Evolutionary conservation across 2,329 filamentous ascomycete species (phyloP).

Genomic region (Camptophora hylomeconis): DNA sequence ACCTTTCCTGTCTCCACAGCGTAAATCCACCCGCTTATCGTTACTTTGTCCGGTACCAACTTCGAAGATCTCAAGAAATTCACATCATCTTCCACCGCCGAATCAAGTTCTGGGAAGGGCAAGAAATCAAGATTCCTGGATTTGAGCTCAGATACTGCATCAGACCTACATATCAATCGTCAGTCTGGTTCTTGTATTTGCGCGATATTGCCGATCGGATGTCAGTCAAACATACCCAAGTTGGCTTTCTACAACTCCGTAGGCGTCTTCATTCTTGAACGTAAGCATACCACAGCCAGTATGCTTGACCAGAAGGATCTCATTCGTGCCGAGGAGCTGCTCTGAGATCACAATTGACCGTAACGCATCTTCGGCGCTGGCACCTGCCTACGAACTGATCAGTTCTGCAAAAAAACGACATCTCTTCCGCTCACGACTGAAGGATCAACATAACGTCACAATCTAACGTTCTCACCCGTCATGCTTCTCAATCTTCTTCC

Average conservation of each 20-base stretch:
- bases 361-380: slow-evolving; percentile 52
- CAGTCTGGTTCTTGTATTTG: too few species aligned
- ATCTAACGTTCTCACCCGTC: too few species aligned
- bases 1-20: slow-evolving; percentile 61
- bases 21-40: slow-evolving; percentile 63
- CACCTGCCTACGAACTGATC: slow-evolving; percentile 42
- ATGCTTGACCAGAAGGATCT: slow-evolving; percentile 64
- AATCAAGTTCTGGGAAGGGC: slow-evolving; percentile 50
- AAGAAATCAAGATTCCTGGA: slow-evolving; percentile 43
- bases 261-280: slow-evolving; percentile 47
- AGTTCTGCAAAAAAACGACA: too few species aligned
- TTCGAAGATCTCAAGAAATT: slow-evolving; percentile 44
- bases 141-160: slow-evolving; percentile 16
- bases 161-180: slow-evolving; percentile 7
- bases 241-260: slow-evolving; percentile 44
- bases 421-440: too few species aligned
- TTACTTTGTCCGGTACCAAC: slow-evolving; percentile 46
- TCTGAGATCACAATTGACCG: slow-evolving; percentile 67
- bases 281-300: slow-evolving; percentile 63
- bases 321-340: slow-evolving; percentile 62
- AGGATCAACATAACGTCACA: too few species aligned
- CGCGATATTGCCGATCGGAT: too few species aligned
- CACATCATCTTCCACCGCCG: slow-evolving; percentile 55
- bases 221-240: slow-evolving; percentile 30
- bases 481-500: too few species aligned